A percentile compares a stretch with the other conserved stretches of the same genome.
phyloP scores from a whole-genome alignment of 1,284 basidiomycete genomes.

The Cystobasidium pallidum region DNA sequence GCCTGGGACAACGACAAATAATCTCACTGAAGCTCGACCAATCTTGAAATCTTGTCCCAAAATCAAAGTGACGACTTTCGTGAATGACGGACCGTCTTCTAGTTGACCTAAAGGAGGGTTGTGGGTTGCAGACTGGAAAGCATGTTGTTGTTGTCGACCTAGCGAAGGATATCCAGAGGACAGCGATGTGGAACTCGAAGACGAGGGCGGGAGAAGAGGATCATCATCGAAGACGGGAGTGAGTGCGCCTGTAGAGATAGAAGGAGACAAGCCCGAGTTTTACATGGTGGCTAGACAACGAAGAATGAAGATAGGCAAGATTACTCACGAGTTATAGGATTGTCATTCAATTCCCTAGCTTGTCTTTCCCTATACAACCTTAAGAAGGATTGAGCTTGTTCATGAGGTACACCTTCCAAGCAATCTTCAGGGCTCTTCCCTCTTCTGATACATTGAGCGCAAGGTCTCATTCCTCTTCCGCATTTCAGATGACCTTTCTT shows the following conservation, averaged over 20 bases:
- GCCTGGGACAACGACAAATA: neutral
- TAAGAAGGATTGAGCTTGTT: constrained; percentile 1
- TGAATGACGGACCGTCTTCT: neutral
- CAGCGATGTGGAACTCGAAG: neutral
- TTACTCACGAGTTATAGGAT: neutral
- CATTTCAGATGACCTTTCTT: constrained; percentile 18
- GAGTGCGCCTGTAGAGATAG: neutral
- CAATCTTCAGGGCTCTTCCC: constrained; percentile 19
- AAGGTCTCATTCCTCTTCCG: constrained; percentile 21
- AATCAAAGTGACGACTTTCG: constrained; percentile 1
- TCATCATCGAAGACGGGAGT: constrained; percentile 22
- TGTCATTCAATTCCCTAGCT: neutral
- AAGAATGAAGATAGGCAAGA: constrained; percentile 7
- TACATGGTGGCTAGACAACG: no score
- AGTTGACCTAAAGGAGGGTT: constrained; percentile 11
- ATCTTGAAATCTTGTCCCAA: constrained; percentile 32
- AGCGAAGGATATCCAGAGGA: constrained; percentile 6
- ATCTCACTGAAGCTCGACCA: constrained; percentile 29
- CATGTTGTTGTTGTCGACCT: neutral
- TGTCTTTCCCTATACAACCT: constrained; percentile 1
- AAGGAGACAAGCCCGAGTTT: neutral
- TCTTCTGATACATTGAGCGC: constrained; percentile 6
- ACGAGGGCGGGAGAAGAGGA: neutral
- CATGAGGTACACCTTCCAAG: constrained; percentile 10
- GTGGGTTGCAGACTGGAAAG: neutral